Conservation (phyloP, 164 flowering plant genomes). For the Magnolia sinica region DNA sequence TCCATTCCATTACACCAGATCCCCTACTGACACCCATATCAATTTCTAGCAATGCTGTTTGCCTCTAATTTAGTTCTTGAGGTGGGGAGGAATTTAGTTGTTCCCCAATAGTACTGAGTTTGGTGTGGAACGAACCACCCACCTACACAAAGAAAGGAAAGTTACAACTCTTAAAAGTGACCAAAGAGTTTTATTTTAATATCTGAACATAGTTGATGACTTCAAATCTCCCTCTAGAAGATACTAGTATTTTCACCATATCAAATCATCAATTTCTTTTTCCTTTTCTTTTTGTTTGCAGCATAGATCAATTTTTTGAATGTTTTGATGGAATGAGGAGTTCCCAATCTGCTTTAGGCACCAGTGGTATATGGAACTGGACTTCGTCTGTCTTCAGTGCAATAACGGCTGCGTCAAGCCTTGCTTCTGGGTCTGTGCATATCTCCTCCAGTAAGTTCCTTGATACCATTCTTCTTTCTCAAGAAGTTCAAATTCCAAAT, state of each 20-base stretch:
- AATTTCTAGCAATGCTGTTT: neutral
- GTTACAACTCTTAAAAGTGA: neutral
- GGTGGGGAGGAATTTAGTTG: neutral
- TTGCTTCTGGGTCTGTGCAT: constrained; percentile 81
- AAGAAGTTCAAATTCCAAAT: neutral
- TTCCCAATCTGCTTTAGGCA: constrained; percentile 73
- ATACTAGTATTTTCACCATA: neutral
- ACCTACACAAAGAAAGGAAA: neutral
- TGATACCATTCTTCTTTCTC: neutral
- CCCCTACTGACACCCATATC: neutral
- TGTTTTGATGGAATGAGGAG: constrained; percentile 87
- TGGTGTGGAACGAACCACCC: neutral
- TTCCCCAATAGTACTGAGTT: neutral
- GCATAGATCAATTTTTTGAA: constrained; percentile 92
- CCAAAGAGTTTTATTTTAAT: neutral
- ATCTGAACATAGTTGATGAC: neutral
- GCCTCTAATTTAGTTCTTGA: neutral
- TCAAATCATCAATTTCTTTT: neutral
- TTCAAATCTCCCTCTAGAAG: neutral
- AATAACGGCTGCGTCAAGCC: constrained; percentile 88
- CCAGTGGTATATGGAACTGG: constrained; percentile 94
- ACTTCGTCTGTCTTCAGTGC: constrained; percentile 93
- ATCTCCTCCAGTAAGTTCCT: constrained; percentile 63
- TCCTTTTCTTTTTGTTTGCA: constrained; percentile 32
- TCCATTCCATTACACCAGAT: neutral